These are phyloP conservation scores for Aureobasidium sp. DNA, from an alignment of 2,329 filamentous ascomycete species.

Conservation along the genomic window DNA sequence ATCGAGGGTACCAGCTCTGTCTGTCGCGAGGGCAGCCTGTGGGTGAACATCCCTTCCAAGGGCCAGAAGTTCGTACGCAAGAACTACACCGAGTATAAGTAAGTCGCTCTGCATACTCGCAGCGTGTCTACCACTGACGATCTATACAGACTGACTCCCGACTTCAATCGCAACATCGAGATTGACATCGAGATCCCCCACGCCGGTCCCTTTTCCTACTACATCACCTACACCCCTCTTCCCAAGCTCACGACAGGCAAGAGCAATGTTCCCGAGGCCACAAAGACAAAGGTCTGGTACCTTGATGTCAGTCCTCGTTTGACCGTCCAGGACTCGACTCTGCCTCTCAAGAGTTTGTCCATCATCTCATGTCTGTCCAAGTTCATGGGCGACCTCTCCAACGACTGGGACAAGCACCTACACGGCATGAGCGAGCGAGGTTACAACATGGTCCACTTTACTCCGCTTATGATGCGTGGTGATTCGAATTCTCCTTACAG, in stretches of 20 bases:
- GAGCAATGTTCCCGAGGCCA: constrained; percentile 40
- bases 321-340: constrained; percentile 61
- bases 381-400: constrained; percentile 90
- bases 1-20: constrained; percentile 95
- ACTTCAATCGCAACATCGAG: constrained; percentile 87
- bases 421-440: constrained; percentile 80
- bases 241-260: constrained; percentile 63
- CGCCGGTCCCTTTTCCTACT: constrained; percentile 88
- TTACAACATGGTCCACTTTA: constrained; percentile 99
- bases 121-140: not conserved
- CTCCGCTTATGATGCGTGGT: constrained; percentile 81
- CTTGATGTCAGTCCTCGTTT: constrained; percentile 86
- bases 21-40: constrained; percentile 87
- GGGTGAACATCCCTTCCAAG: constrained; percentile 86
- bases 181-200: constrained; percentile 80
- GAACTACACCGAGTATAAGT: constrained; percentile 85
- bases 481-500: constrained; percentile 95
- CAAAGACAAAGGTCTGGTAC: constrained; percentile 71
- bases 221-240: constrained; percentile 83
- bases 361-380: constrained; percentile 95
- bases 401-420: constrained; percentile 84
- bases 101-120: constrained; percentile 31
- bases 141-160: constrained; percentile 64
- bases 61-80: constrained; percentile 70
- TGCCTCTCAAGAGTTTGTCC: constrained; percentile 81